A percentile compares a stretch with the other conserved stretches of the same genome.
Evolutionary conservation across 495 filamentous ascomycete species (phyloP).

Genomic region (Trichoderma virens): DNA sequence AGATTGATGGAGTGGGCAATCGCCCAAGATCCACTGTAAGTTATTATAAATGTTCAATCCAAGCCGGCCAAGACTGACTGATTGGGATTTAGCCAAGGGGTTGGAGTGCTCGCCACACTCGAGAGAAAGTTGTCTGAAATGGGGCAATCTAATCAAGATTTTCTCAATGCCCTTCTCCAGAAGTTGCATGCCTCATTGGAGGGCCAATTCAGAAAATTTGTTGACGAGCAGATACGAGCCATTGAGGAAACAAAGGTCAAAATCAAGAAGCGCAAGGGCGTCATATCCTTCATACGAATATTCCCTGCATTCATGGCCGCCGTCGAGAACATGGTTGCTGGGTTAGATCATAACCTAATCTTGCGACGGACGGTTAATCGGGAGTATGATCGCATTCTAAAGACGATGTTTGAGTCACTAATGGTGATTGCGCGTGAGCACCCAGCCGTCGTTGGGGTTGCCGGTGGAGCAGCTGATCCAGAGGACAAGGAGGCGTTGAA

Average conservation of each 20-base stretch:
- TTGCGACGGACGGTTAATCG: slow-evolving; percentile 73
- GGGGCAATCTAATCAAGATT: slow-evolving; percentile 87
- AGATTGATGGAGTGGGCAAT: slow-evolving; percentile 78
- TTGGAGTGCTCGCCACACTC: slow-evolving; percentile 75
- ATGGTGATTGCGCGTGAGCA: slow-evolving; percentile 94
- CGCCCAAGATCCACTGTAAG: slow-evolving; percentile 70
- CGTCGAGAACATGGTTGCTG: slow-evolving; percentile 71
- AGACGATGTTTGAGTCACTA: slow-evolving; percentile 92
- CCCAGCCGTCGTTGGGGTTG: slow-evolving; percentile 51
- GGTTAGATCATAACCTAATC: slow-evolving; percentile 48
- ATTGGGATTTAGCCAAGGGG: slow-evolving; percentile 62
- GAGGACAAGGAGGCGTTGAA: slow-evolving; percentile 95
- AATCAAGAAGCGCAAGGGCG: slow-evolving; percentile 94
- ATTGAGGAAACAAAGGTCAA: slow-evolving; percentile 99
- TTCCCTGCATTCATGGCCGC: slow-evolving; percentile 79
- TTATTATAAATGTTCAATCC: slow-evolving; percentile 13
- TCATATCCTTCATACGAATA: slow-evolving; percentile 86
- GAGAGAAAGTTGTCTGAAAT: slow-evolving; percentile 68
- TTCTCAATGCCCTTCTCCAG: slow-evolving; percentile 67
- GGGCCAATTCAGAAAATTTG: slow-evolving; percentile 74
- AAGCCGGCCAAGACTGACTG: slow-evolving; percentile 13
- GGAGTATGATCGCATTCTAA: slow-evolving; percentile 82
- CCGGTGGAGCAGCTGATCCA: slow-evolving; percentile 42
- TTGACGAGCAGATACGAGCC: slow-evolving; percentile 88
- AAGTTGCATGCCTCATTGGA: slow-evolving; percentile 71